Conservation (phyloP, 306 rosid species). For the Pachyrhizus erosus region DNA sequence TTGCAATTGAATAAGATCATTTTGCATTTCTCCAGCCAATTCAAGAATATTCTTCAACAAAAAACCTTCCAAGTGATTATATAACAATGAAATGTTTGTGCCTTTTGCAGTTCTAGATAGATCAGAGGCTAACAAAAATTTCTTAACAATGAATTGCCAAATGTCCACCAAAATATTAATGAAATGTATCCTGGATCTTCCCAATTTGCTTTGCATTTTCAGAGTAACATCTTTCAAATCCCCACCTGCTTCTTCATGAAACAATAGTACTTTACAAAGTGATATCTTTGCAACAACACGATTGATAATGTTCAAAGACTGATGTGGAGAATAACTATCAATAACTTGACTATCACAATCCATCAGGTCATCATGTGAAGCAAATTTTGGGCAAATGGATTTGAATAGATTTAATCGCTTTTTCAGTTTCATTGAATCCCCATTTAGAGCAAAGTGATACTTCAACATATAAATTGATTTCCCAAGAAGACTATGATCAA, state of each 20-base stretch:
- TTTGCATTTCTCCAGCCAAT: constrained; percentile 57
- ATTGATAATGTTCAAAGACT: constrained; percentile 63
- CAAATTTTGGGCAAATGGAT: constrained; percentile 55
- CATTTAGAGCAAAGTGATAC: constrained; percentile 63
- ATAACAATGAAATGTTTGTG: constrained; percentile 52
- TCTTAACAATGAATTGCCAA: constrained; percentile 74
- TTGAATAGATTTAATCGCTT: constrained; percentile 65
- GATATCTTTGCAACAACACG: constrained; percentile 71
- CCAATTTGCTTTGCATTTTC: constrained; percentile 47
- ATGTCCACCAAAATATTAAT: constrained; percentile 63
- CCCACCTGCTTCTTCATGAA: constrained; percentile 54
- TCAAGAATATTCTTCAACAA: constrained; percentile 66
- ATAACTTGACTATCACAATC: constrained; percentile 58
- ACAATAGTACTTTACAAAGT: constrained; percentile 67
- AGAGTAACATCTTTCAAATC: constrained; percentile 44
- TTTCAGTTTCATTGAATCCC: constrained; percentile 60
- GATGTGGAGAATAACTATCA: constrained; percentile 53
- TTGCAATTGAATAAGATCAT: constrained; percentile 56
- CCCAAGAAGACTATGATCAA: constrained; percentile 79
- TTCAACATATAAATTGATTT: constrained; percentile 70
- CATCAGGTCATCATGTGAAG: constrained; percentile 60
- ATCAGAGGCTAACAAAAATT: constrained; percentile 55
- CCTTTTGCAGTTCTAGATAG: constrained; percentile 49
- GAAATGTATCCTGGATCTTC: constrained; percentile 57
- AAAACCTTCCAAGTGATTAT: constrained; percentile 67